These are phyloP conservation scores for Streptanthus diversifolius DNA, from an alignment of 345 rosid genomes.

Conservation along the genomic window DNA sequence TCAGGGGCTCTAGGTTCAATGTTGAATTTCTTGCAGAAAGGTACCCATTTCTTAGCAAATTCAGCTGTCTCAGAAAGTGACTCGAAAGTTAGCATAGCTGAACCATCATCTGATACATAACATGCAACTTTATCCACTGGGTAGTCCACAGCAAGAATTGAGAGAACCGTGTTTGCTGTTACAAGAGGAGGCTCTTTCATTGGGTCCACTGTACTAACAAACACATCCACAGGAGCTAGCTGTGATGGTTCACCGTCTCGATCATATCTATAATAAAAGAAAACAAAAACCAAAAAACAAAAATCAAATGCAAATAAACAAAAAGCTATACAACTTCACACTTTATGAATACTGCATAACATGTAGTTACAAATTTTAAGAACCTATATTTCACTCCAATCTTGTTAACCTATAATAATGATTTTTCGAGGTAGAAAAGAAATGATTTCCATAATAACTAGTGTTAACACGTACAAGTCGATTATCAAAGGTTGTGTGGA, in stretches of 20 bases:
- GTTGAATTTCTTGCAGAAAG: constrained; percentile 90
- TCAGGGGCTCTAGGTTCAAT: constrained; percentile 98
- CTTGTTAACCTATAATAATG: neutral
- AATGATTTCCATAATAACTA: neutral
- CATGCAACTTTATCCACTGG: constrained; percentile 98
- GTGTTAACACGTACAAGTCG: no score
- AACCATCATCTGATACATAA: constrained; percentile 98
- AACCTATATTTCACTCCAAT: neutral
- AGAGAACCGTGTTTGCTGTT: constrained; percentile 94
- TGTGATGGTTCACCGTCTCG: constrained; percentile 97
- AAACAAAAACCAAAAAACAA: neutral
- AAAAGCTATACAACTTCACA: neutral
- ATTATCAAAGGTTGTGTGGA: constrained; percentile 58
- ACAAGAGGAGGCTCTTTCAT: constrained; percentile 94
- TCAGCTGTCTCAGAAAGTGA: constrained; percentile 95
- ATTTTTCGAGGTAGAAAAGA: neutral
- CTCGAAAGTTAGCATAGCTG: constrained; percentile 97
- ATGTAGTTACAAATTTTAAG: neutral
- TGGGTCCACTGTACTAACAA: constrained; percentile 99
- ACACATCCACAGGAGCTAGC: constrained; percentile 82
- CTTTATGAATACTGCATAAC: neutral
- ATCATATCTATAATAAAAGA: constrained; percentile 57
- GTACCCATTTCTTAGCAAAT: constrained; percentile 98
- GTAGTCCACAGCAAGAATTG: constrained; percentile 93
- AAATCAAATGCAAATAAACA: neutral